Percentiles rank a stretch among this genome's conserved stretches.
Conservation (phyloP, 768 basidiomycete genomes). For the Kwoniella sp. region DNA sequence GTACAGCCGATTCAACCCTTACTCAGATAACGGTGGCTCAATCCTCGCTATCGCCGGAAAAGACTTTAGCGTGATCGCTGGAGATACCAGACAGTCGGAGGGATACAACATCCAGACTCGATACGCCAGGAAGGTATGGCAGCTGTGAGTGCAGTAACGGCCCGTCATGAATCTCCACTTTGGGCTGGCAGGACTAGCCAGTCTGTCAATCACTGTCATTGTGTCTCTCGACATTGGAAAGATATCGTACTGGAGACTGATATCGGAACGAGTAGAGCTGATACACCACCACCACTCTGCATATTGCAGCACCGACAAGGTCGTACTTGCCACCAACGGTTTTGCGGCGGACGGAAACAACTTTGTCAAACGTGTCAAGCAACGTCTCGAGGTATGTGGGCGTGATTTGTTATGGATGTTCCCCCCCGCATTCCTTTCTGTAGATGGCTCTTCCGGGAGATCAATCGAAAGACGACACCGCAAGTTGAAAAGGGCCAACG, state of each 20-base stretch:
- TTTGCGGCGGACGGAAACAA: slow-evolving; percentile 97
- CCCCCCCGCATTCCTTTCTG: too few species aligned
- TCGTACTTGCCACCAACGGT: slow-evolving; percentile 91
- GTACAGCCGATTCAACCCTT: slow-evolving; percentile 70
- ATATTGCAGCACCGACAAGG: slow-evolving; percentile 81
- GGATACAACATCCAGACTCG: slow-evolving; percentile 98
- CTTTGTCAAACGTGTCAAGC: slow-evolving; percentile 95
- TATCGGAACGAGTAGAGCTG: background rate
- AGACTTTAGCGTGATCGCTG: slow-evolving; percentile 91
- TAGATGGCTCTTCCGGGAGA: too few species aligned
- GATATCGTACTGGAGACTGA: background rate
- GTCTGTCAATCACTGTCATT: too few species aligned
- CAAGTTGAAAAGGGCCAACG: too few species aligned
- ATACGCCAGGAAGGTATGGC: slow-evolving; percentile 93
- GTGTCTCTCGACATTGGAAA: background rate
- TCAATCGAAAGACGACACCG: too few species aligned
- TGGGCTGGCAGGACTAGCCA: too few species aligned
- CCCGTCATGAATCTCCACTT: too few species aligned
- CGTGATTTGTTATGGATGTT: too few species aligned
- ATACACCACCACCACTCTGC: too few species aligned
- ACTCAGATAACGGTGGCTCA: slow-evolving; percentile 91
- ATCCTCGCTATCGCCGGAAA: slow-evolving; percentile 88
- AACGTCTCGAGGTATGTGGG: slow-evolving; percentile 89
- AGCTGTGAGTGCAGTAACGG: slow-evolving; percentile 66
- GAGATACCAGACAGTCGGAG: slow-evolving; percentile 93